Percentiles rank a stretch among this genome's conserved stretches.
phyloP scores from a whole-genome alignment of 108 stramenopile species.

The Fistulifera solaris region DNA sequence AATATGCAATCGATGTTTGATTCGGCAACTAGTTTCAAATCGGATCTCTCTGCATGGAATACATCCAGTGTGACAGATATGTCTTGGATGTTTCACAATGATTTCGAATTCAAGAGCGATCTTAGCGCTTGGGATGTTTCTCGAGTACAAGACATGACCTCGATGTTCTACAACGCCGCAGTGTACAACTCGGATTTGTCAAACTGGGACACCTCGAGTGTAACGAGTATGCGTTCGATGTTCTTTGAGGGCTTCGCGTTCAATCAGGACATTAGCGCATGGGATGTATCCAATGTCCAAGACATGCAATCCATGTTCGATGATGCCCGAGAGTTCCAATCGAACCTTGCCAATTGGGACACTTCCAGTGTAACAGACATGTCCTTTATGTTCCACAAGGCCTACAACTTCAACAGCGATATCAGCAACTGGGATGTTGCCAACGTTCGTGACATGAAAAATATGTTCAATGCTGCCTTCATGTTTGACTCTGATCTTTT shows the following conservation, averaged over 20 bases:
- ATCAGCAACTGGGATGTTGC: slow-evolving; percentile 2
- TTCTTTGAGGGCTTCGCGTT: slow-evolving; percentile 1
- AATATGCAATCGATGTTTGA: slow-evolving; percentile 15
- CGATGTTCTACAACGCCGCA: slow-evolving; percentile 22
- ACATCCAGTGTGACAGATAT: neutral
- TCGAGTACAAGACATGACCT: slow-evolving; percentile 18
- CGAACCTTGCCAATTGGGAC: slow-evolving; percentile 7
- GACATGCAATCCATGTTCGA: slow-evolving; percentile 13
- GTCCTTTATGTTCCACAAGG: slow-evolving; percentile 1
- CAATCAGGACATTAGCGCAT: slow-evolving; percentile 15
- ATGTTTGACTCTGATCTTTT: slow-evolving; percentile 19
- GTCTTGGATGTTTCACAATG: neutral
- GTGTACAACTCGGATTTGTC: slow-evolving; percentile 20
- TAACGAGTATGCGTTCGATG: neutral
- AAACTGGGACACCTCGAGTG: slow-evolving; percentile 1
- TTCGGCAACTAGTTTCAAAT: slow-evolving; percentile 23
- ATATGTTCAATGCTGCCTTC: slow-evolving; percentile 19
- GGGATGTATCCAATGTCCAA: slow-evolving; percentile 18
- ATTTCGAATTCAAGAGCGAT: neutral
- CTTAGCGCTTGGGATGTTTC: slow-evolving; percentile 10
- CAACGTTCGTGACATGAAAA: slow-evolving; percentile 8
- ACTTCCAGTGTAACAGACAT: neutral
- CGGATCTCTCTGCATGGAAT: slow-evolving; percentile 8
- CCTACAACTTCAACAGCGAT: slow-evolving; percentile 1
- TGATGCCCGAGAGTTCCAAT: slow-evolving; percentile 15